Base-by-base conservation (phyloP, 2,329 filamentous ascomycete species). In the Stachybotrys chartarum region DNA sequence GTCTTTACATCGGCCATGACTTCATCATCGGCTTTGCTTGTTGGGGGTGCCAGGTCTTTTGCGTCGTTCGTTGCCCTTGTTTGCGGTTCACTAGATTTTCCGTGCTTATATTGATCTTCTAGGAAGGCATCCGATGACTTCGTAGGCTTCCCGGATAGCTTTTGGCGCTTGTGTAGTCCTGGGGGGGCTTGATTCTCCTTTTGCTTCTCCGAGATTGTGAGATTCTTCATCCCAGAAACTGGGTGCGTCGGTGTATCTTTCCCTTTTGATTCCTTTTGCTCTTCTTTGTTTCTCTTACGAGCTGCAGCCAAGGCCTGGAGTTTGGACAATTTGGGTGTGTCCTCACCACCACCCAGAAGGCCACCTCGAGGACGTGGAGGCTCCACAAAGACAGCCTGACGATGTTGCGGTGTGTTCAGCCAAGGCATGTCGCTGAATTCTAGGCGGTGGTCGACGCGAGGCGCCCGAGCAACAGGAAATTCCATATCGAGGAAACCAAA, bases 371-470 rank as follows among this genome's bases (percentile, higher is more conserved):
- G 84, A 59, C 42, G 80, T 16, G 63, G 58, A 56, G 70, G 83
- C 46, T 85, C 78, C 52, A 88, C 72, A 44, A 92, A 81, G 16
- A 87, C 78, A 16, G 87, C 81, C 61, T 82, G 79, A 32, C 89
- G 83, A 50, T 87, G 72, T 45, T 71, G 63, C 24, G 91, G 89
- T 11, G 93, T 76, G 53, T 86, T 81, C 54, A 91, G 78, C 93
- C 94, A 99, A 1, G 92, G 90, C 66, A 88, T 88, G 66, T 96
- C 92, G 64, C 78, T 74, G 69, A 97, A 99, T 71, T 92, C 90
- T 77, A 56, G 76, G 70, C 54, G 78, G 74, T 51, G 68, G 65
- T 59, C 62, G 42, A 59, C 57, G 53, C 51, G 56, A 49, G 63
- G 56, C 53, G 47, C 54, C 55, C 64, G 60, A 52, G 46, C 17